Evolutionary conservation across 371 early-diverging fungal genomes (phyloP), one percentile per base, ranked within the genome.

Genomic region (Dinochytrium kinnereticum): DNA sequence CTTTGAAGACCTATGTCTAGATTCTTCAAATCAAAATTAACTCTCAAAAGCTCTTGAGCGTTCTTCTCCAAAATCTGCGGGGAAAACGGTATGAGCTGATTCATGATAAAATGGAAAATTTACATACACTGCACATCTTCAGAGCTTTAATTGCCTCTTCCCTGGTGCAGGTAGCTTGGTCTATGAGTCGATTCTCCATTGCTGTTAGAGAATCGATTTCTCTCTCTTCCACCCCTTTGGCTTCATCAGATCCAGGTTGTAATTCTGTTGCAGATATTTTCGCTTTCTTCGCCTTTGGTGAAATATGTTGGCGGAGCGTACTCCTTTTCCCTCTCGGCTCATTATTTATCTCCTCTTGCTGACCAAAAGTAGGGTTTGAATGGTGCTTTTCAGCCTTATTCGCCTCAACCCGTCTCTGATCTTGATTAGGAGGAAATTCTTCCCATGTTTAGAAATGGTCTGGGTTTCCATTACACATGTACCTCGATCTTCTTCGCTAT

Each of bases 401-500:
- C n/a, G 17, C 15, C 17, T n/a, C n/a, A 17, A 30, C 57, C 5
- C 31, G 57, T 13, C 57, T 5, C 26, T 57, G n/a, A 30, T 7
- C 26, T 26, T 57, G 31, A 57, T 57, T 57, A 7, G 57, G 13
- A 7, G n/a, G 57, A 13, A 57, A 30, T 13, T 13, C 57, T 57
- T 57, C 13, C 7, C 7, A 57, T 7, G 57, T 30, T n/a, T 15
- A 57, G 5, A n/a, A 26, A 24, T 30, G 7, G 31, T 7, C 57
- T 57, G 24, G 13, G 26, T 15, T 24, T 30, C 13, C 57, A 24
- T 24, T 15, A 15, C 15, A 50, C n/a, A 5, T 57, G 15, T 57
- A 57, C 53, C 70, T 68, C 51, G 49, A 7, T 70, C 70, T 33
- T 59, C 39, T 26, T 59, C 70, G 31, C 39, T 70, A 64, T 72